Evolutionary conservation across 495 filamentous ascomycete species (phyloP).

Genomic region (Aspergillus diversus): DNA sequence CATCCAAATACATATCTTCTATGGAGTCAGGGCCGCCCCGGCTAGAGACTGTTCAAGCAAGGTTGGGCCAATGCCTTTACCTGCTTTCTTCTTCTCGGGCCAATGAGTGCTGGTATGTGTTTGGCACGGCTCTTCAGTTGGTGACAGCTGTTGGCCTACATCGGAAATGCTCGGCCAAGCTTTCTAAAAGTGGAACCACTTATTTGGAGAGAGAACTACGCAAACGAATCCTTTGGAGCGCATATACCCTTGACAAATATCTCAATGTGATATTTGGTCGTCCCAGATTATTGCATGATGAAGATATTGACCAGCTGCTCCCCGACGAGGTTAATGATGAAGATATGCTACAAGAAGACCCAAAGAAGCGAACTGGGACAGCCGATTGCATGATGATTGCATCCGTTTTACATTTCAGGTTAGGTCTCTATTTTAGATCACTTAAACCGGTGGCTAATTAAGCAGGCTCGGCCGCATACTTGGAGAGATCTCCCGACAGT

Average conservation of each 20-base stretch:
- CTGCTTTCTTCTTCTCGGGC: slow-evolving; percentile 50
- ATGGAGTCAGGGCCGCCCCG: slow-evolving; percentile 48
- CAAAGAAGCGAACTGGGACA: slow-evolving; percentile 35
- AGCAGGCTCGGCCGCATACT: slow-evolving; percentile 47
- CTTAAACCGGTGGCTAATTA: slow-evolving; percentile 10
- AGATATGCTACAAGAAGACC: slow-evolving; percentile 50
- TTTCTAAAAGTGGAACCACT: slow-evolving; percentile 34
- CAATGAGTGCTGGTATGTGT: slow-evolving; percentile 55
- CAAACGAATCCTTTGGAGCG: slow-evolving; percentile 62
- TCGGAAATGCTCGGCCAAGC: slow-evolving; percentile 38
- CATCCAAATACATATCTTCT: slow-evolving; percentile 46
- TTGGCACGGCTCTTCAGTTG: slow-evolving; percentile 50
- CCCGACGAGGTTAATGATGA: slow-evolving; percentile 59
- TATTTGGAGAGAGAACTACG: slow-evolving; percentile 46
- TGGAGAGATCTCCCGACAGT: slow-evolving; percentile 50
- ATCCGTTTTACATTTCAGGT: slow-evolving; percentile 50
- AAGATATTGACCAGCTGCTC: slow-evolving; percentile 56
- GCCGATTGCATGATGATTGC: slow-evolving; percentile 53
- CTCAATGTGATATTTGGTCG: slow-evolving; percentile 59
- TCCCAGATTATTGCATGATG: slow-evolving; percentile 55
- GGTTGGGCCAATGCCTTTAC: slow-evolving; percentile 50
- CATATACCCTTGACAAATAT: slow-evolving; percentile 60
- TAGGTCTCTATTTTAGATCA: slow-evolving; percentile 14
- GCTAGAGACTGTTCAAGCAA: slow-evolving; percentile 49
- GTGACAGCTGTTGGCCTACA: slow-evolving; percentile 51